These are phyloP conservation scores for Tilletia caries DNA, from an alignment of 1,284 basidiomycete genomes.

Conservation along the genomic window DNA sequence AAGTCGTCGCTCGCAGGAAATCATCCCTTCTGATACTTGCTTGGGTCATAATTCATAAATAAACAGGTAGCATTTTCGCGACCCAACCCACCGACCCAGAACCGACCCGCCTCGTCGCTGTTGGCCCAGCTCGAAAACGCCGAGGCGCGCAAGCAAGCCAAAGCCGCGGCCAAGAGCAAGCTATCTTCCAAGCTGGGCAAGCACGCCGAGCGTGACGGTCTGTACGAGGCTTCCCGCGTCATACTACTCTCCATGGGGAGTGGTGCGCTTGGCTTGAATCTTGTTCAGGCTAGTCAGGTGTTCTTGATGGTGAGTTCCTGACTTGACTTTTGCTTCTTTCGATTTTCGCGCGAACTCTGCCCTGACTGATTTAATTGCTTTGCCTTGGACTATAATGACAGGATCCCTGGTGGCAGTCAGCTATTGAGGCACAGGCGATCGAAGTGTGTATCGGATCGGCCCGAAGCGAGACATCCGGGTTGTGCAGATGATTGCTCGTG, in stretches of 20 bases:
- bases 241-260: conserved; percentile 11
- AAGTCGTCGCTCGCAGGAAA: too few species aligned
- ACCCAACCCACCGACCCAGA: background rate
- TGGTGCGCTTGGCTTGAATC: conserved; percentile 8
- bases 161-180: conserved; percentile 17
- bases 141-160: background rate
- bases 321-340: conserved; percentile 71
- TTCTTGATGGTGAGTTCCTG: conserved; percentile 43
- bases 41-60: too few species aligned
- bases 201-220: conserved; percentile 22
- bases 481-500: conserved; percentile 73
- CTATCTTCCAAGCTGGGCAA: conserved; percentile 24
- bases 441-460: conserved; percentile 76
- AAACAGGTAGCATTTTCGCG: conserved; percentile 4
- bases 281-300: conserved; percentile 12
- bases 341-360: conserved; percentile 18
- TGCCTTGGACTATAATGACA: too few species aligned
- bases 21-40: too few species aligned
- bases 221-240: background rate
- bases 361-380: too few species aligned
- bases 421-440: conserved; percentile 73
- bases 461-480: conserved; percentile 24
- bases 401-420: conserved; percentile 73
- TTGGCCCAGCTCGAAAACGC: conserved; percentile 2
- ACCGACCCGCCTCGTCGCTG: background rate